Base-by-base conservation (phyloP, 768 basidiomycete species). In the Zangia roseola region DNA sequence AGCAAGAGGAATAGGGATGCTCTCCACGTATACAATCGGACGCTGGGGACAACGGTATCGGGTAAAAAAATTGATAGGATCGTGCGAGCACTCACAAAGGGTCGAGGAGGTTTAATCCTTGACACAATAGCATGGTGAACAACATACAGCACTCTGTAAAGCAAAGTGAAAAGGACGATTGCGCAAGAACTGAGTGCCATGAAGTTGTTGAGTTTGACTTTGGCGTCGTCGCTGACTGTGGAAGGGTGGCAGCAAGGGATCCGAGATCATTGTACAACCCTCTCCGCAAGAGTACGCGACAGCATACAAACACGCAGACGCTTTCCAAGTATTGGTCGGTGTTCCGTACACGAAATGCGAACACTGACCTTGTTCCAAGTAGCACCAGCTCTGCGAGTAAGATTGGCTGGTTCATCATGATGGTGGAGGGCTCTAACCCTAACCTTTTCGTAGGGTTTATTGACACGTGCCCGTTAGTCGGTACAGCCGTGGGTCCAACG, bases 101-200 rank as follows among this genome's bases (percentile, higher is more conserved):
- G 30, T 77, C 70, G 31, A 91, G 72, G 1, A 83, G 36, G 34
- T 75, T 71, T 40, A 81, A 44, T 3, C 77, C 85, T 67, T 93
- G 90, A n/a, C 80, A 75, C 67, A 91, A 78, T 6, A 92, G 71
- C 47, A 92, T 71, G 12, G 81, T 53, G 58, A 91, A 91, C 50
- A 92, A 69, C 57, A 80, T 78, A 53, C 83, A 84, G 43, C 83
- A 81, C 67, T 91, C 91, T 2, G 85, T 78, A 63, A 91, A 88
- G 57, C 83, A 84, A 26, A 81, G 67, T 0, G 87, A 78, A 57
- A 93, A 91, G 7, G 83, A 63, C 1, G 69, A 72, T 36, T 83
- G 71, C 0, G 89, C 75, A 1, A 88, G 59, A 4, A 65, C 62
- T 0, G 83, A 80, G 54, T 89, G 86, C 37, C 78, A 66, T 26